Percentiles rank a stretch among this genome's conserved stretches.
Evolutionary conservation across 2,329 filamentous ascomycete genomes (phyloP).

Genomic region (Colletotrichum trifolii): DNA sequence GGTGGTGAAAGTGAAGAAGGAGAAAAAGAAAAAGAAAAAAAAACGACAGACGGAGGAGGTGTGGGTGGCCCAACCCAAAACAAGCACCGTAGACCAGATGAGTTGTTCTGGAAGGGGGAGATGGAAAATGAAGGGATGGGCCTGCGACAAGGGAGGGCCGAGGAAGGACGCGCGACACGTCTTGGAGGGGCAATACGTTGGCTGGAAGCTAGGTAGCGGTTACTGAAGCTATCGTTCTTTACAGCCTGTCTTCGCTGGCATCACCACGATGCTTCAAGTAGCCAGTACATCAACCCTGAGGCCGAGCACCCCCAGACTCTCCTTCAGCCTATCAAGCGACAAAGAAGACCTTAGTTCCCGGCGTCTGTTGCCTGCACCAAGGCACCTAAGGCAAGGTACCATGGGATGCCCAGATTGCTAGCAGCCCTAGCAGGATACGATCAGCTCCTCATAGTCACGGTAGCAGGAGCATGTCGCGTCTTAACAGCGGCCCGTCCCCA

Average conservation of each 20-base stretch:
- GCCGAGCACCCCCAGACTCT: slow-evolving; percentile 22
- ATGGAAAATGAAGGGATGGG: slow-evolving; percentile 37
- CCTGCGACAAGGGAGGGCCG: slow-evolving; percentile 32
- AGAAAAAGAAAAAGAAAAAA: slow-evolving; percentile 28
- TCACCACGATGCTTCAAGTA: neutral
- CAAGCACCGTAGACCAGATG: slow-evolving; percentile 26
- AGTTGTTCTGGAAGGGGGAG: slow-evolving; percentile 36
- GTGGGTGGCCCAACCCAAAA: slow-evolving; percentile 36
- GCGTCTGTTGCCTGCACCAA: no score
- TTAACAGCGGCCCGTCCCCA: slow-evolving; percentile 12
- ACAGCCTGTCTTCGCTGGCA: neutral
- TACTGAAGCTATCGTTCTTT: neutral
- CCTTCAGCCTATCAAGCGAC: slow-evolving; percentile 8
- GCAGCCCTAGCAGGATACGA: slow-evolving; percentile 10
- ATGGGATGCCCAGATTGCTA: neutral
- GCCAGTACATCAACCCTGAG: slow-evolving; percentile 5
- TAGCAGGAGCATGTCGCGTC: neutral
- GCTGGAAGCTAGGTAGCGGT: neutral
- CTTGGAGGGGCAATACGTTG: slow-evolving; percentile 15
- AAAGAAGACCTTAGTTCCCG: no score
- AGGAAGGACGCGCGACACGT: slow-evolving; percentile 35
- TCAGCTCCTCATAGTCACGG: neutral
- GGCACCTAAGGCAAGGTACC: no score
- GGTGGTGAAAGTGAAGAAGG: slow-evolving; percentile 15
- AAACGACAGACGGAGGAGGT: slow-evolving; percentile 33